Conservation (phyloP, 805 yeast genomes). For the Nakazawaea ambrosiae region DNA sequence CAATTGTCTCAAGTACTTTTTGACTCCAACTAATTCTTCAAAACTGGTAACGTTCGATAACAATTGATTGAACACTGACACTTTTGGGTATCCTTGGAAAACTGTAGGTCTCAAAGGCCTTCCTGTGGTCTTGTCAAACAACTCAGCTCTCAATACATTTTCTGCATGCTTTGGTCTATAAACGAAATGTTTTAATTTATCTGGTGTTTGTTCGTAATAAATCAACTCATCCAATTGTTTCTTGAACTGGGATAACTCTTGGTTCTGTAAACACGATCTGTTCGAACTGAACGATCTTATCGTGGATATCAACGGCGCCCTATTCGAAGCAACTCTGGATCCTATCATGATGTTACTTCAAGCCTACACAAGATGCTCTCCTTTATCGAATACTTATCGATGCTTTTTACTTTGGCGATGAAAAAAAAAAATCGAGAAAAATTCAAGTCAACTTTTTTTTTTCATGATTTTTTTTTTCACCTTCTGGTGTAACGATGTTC, state of each 20-base stretch:
- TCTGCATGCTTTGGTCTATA: constrained; percentile 13
- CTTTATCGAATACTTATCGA: too few species aligned
- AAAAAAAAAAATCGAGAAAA: too few species aligned
- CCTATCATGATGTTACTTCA: too few species aligned
- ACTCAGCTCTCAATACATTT: constrained; percentile 11
- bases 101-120: constrained; percentile 12
- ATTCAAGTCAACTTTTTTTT: neutral
- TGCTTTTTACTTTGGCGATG: too few species aligned
- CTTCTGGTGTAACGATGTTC: too few species aligned
- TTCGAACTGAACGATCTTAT: too few species aligned
- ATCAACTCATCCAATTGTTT: constrained; percentile 6
- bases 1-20: constrained; percentile 5
- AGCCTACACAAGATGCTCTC: too few species aligned
- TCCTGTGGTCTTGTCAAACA: constrained; percentile 11
- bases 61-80: constrained; percentile 8
- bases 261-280: too few species aligned
- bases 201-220: constrained; percentile 8
- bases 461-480: neutral
- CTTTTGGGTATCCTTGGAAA: constrained; percentile 5
- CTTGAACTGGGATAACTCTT: constrained; percentile 2
- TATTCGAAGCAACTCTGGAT: too few species aligned
- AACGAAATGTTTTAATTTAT: constrained; percentile 8
- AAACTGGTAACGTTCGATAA: constrained; percentile 5
- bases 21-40: constrained; percentile 11
- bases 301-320: too few species aligned